Evolutionary conservation across 2,329 filamentous ascomycete species (phyloP), one percentile per base, ranked within the genome.

Genomic region (Epichloe sylvatica): DNA sequence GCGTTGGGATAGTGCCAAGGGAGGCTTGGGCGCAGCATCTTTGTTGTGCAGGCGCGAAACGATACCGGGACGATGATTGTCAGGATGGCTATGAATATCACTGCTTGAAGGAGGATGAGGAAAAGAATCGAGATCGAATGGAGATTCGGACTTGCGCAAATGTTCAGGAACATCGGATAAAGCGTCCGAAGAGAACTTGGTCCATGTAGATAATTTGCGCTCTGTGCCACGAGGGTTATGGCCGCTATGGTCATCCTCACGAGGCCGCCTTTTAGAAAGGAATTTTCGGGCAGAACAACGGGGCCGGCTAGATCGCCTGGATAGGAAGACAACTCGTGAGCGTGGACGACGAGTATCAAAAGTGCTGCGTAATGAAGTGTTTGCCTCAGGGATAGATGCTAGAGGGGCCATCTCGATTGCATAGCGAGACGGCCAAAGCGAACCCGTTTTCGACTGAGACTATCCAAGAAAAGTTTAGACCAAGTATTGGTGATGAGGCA

Each of bases 351-450:
- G 50, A 25, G 49, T 49, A 46, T 45, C 55, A 40, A 42, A 53
- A 15, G 52, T 52, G 40, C 54, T 51, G n/a, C 53, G 50, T 49
- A 56, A 49, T 35, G 51, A 51, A 50, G 56, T 42, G 50, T 53
- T 51, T 50, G 54, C 53, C 49, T 60, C 56, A 21, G 56, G 51
- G 41, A 62, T 62, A 54, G 62, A 60, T 57, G 60, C 55, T 55
- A 58, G 47, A 33, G 54, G 49, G 54, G 54, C 55, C 64, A 68
- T 67, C 43, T 40, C 49, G 48, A n/a, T 45, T 25, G 23, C 45
- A 45, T 41, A 46, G 47, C 41, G 47, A 43, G 45, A 49, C 17
- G 49, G 46, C 33, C 13, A 48, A 45, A 35, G 48, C 37, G 52
- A 46, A 39, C 44, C 56, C 37, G 21, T 52, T 56, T 50, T 51